Evolutionary conservation across 2,329 filamentous ascomycete species (phyloP).

Genomic region (Cylindrodendrum hubeiense): DNA sequence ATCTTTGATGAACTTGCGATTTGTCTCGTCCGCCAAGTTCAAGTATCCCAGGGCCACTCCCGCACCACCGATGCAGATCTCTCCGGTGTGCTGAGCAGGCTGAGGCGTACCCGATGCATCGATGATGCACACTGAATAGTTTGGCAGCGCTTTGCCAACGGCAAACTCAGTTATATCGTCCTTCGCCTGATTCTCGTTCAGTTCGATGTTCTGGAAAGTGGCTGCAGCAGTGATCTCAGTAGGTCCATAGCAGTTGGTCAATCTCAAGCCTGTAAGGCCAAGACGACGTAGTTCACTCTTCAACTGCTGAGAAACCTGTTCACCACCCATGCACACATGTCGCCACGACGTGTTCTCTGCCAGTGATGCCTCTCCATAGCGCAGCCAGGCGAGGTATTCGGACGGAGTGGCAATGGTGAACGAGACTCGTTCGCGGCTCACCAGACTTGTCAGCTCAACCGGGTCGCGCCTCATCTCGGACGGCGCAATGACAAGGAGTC

Average conservation of each 20-base stretch:
- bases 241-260: constrained; percentile 46
- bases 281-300: constrained; percentile 31
- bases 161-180: constrained; percentile 7
- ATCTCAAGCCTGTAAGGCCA: constrained; percentile 27
- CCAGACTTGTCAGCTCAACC: constrained; percentile 49
- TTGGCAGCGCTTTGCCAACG: constrained; percentile 40
- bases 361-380: constrained; percentile 27
- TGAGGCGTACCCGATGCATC: constrained; percentile 43
- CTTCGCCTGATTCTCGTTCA: background rate
- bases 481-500: constrained; percentile 51
- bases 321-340: constrained; percentile 16
- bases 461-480: constrained; percentile 45
- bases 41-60: constrained; percentile 57
- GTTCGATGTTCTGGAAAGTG: constrained; percentile 7
- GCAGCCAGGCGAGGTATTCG: constrained; percentile 52
- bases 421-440: constrained; percentile 51
- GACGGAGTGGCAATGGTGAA: constrained; percentile 56
- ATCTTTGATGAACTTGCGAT: constrained; percentile 15
- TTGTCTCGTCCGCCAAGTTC: constrained; percentile 29
- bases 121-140: constrained; percentile 57
- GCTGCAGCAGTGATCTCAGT: constrained; percentile 40
- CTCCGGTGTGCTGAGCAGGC: constrained; percentile 26
- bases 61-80: constrained; percentile 45
- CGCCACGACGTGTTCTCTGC: constrained; percentile 9
- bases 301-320: constrained; percentile 20